A percentile compares a stretch with the other conserved stretches of the same genome.
phyloP scores from a whole-genome alignment of 140 eudicot species.

The Ambrosia hybrid region DNA sequence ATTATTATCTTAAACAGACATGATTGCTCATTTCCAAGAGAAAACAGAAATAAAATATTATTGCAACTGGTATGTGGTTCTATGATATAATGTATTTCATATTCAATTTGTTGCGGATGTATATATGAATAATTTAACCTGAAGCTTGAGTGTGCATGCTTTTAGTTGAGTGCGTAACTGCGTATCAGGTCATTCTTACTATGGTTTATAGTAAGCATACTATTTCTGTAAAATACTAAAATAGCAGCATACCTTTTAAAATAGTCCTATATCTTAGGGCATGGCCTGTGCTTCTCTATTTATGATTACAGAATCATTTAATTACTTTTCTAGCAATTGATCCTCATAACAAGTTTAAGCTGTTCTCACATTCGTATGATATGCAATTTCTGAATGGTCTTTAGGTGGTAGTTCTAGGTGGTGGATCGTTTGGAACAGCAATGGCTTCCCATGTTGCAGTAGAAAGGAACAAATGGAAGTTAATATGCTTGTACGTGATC shows the following conservation, averaged over 20 bases:
- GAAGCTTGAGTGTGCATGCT: neutral
- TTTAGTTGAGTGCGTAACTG: constrained; percentile 6
- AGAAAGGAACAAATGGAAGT: constrained; percentile 81
- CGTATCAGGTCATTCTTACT: neutral
- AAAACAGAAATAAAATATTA: too few relatives aligned
- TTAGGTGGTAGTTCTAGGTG: constrained; percentile 94
- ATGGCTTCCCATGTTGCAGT: constrained; percentile 97
- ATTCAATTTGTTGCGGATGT: neutral
- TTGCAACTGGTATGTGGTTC: neutral
- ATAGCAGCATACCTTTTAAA: too few relatives aligned
- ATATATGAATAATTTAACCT: constrained; percentile 4
- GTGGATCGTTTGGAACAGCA: constrained; percentile 99
- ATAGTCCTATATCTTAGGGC: too few relatives aligned
- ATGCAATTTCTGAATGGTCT: constrained; percentile 24
- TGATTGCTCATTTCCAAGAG: constrained; percentile 10
- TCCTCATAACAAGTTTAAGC: constrained; percentile 25
- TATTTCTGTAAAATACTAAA: too few relatives aligned
- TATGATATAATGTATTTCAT: constrained; percentile 8
- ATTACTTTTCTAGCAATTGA: neutral
- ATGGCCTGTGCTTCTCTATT: too few relatives aligned
- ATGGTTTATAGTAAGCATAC: constrained; percentile 1
- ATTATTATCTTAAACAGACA: neutral
- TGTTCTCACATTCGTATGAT: constrained; percentile 22
- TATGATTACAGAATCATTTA: too few relatives aligned
- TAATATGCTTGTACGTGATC: constrained; percentile 88